These are phyloP conservation scores for Cadophora malorum DNA, from an alignment of 2,329 filamentous ascomycete genomes.

Conservation along the genomic window DNA sequence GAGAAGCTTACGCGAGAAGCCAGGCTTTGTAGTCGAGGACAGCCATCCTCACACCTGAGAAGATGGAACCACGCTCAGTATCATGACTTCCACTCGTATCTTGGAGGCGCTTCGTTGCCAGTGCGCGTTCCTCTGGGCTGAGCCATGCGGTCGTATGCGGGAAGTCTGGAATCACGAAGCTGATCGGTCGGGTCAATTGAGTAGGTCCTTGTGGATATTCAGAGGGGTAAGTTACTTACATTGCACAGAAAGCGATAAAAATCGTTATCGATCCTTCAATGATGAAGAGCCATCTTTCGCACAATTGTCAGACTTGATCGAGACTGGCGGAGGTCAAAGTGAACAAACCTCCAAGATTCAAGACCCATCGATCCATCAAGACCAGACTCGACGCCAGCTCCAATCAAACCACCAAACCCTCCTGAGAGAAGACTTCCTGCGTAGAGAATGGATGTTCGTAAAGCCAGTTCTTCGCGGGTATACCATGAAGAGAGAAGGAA, in stretches of 20 bases:
- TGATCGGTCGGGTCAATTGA: background rate
- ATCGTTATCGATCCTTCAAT: conserved; percentile 49
- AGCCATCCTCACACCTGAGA: conserved; percentile 31
- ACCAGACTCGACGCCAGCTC: conserved; percentile 54
- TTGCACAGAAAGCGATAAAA: conserved; percentile 40
- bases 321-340: too few species aligned
- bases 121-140: conserved; percentile 47
- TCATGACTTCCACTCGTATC: conserved; percentile 24
- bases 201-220: background rate
- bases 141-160: conserved; percentile 49
- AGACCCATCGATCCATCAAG: conserved; percentile 21
- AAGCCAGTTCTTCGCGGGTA: conserved; percentile 55
- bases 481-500: conserved; percentile 62
- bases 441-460: conserved; percentile 54
- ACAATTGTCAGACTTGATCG: conserved; percentile 16
- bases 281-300: conserved; percentile 48
- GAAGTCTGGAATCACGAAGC: conserved; percentile 47
- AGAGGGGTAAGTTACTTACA: conserved; percentile 29
- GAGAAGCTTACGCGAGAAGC: conserved; percentile 21
- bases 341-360: conserved; percentile 22
- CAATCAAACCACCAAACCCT: conserved; percentile 60
- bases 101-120: conserved; percentile 44
- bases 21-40: conserved; percentile 34
- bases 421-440: conserved; percentile 52
- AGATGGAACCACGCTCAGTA: conserved; percentile 26